Base-by-base conservation (phyloP, 768 basidiomycete species). In the Panaeolus papilionaceus region DNA sequence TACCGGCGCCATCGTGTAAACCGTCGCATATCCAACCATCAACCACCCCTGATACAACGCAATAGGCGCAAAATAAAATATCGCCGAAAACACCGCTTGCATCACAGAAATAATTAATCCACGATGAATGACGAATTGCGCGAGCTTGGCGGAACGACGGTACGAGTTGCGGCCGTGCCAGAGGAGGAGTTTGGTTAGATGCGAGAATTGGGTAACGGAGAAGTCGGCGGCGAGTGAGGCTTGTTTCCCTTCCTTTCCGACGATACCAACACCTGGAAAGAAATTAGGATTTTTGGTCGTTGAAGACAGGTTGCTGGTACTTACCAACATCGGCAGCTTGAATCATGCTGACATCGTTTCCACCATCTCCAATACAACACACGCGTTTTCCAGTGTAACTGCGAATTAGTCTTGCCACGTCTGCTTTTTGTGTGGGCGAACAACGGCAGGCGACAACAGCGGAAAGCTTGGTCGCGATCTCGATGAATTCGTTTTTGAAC, bases 121-220 rank as follows among this genome's bases (percentile, higher is more conserved):
- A 68, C 96, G 91, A 75, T 99, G 98, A 71, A 99, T 99, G 71
- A 99, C 96, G 73, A 99, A 99, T 78, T 99, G 98, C 0, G 97
- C 95, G 33, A 99, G 86, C 77, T 99, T 99, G 39, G 98, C 96
- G 0, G 94, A 96, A 70, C 98, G 95, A 62, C 98, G 94, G 79
- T 99, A 99, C 9, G 95, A 98, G 79, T 99, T 99, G 58, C 98
- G 92, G 6, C 98, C 98, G 70, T 99, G 98, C 98, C 98, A 99
- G 45, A 99, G 86, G 20, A 99, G 90, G 2, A 99, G 88, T 77
- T 99, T 99, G 11, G 96, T 98, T 62, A 99, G 88, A 78, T 88
- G 86, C 75, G 93, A 94, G 86, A 99, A 99, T 77, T 99, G 98
- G 3, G 91, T 98, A 69, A 99, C 93, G 3, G 95, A 97, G 75